These are phyloP conservation scores for Elaeis oleifera DNA, from an alignment of 202 grass and related monocot species.

Conservation along the genomic window DNA sequence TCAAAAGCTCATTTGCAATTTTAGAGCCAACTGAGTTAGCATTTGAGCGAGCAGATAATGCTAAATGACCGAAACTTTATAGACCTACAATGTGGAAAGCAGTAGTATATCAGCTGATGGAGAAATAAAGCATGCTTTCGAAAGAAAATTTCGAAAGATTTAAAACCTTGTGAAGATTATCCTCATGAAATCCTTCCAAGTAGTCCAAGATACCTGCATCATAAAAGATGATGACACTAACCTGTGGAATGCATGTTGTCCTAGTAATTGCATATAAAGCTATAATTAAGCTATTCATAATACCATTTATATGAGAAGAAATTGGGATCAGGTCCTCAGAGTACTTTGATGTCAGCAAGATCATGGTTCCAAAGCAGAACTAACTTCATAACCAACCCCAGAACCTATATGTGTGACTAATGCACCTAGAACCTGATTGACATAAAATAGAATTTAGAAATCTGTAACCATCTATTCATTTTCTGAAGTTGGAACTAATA, in stretches of 20 bases:
- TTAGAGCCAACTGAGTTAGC: constrained; percentile 50
- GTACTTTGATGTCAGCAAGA: constrained; percentile 58
- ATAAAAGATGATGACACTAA: constrained; percentile 18
- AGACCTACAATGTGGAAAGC: constrained; percentile 48
- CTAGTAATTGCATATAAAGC: constrained; percentile 16
- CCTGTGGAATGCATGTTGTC: constrained; percentile 16
- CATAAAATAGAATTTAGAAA: constrained; percentile 22
- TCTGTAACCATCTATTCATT: background rate
- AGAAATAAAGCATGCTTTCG: constrained; percentile 4
- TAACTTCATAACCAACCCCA: constrained; percentile 71
- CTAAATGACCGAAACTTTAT: constrained; percentile 68
- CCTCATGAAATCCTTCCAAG: constrained; percentile 70
- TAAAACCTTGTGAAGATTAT: constrained; percentile 81
- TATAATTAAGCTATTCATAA: constrained; percentile 12
- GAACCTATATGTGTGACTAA: constrained; percentile 88
- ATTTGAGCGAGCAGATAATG: constrained; percentile 59
- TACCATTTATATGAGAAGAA: constrained; percentile 91
- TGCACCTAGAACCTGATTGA: constrained; percentile 55
- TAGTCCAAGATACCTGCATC: constrained; percentile 83
- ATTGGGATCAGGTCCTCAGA: constrained; percentile 58
- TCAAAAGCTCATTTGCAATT: constrained; percentile 79
- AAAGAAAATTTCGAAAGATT: constrained; percentile 19
- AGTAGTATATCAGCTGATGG: background rate
- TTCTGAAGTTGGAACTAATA: background rate
- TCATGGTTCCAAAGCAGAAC: constrained; percentile 76